Base-by-base conservation (phyloP, 345 rosid species). In the Erysimum cheiranthoides region DNA sequence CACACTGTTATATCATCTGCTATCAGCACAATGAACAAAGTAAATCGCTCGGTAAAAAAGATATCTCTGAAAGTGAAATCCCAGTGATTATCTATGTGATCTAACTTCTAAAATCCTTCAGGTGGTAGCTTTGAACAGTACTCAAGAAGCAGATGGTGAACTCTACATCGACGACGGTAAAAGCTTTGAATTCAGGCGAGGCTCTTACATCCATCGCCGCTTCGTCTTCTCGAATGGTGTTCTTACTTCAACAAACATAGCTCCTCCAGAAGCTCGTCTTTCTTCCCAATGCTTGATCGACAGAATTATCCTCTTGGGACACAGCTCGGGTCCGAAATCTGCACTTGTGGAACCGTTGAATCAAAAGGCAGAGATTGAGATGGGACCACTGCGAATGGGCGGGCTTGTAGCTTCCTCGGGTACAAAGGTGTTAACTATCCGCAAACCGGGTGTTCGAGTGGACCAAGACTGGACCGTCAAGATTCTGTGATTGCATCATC, bases 131-230 rank as follows among this genome's bases (percentile, higher is more conserved):
- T 80, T 96, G 59, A 91, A 96, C 86, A 88, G 96, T 83, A 80
- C 97, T 65, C 85, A 86, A 78, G 89, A 80, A 67, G 99, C 99
- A 4, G 89, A 86, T 80, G 98, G 98, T 4, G 96, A 96, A 60
- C 93, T 96, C n/a, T 96, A 96, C 76, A 71, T 89, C 5, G 99
- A 93, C 62, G 99, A 96, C 56, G 99, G 98, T 17, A 87, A 83
- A 75, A 96, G 94, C 80, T 93, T 89, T 25, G 84, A 87, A 43
- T 96, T 93, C 75, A 61, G 53, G 51, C 77, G 76, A 40, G 98
- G 98, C 54, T 88, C 90, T 6, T 91, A 81, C 77, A 85, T 88
- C 71, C 98, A 96, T 61, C 94, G 98, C 10, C 90, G 82, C 13
- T 88, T 96, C 36, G 77, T 89, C 14, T 93, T 88, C 85, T 82